Conservation (phyloP, 2,329 filamentous ascomycete genomes). For the Pseudogymnoascus sp. region DNA sequence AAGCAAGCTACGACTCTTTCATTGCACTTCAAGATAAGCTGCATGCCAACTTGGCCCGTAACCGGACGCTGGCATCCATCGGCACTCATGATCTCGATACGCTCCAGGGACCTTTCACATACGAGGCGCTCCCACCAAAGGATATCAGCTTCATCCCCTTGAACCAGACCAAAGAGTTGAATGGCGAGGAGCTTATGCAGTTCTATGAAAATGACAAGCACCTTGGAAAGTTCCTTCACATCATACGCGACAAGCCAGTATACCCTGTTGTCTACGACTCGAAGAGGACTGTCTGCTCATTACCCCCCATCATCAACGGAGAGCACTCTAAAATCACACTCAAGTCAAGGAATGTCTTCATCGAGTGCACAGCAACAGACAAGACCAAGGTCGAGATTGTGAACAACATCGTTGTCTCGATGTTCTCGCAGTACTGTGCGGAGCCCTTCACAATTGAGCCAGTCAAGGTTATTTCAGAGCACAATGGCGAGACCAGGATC, state of each 20-base stretch:
- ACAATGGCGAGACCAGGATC: constrained; percentile 76
- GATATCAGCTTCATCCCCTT: constrained; percentile 85
- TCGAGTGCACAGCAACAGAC: constrained; percentile 94
- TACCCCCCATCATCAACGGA: constrained; percentile 96
- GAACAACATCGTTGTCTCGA: constrained; percentile 88
- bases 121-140: constrained; percentile 85
- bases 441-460: constrained; percentile 92
- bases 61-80: constrained; percentile 91
- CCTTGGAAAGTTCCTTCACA: constrained; percentile 81
- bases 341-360: constrained; percentile 87
- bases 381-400: constrained; percentile 95
- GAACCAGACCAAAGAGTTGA: constrained; percentile 86
- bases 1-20: constrained; percentile 92
- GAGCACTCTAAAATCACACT: constrained; percentile 94
- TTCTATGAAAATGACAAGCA: constrained; percentile 96
- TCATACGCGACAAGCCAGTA: constrained; percentile 85
- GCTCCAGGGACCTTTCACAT: constrained; percentile 88
- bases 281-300: constrained; percentile 77
- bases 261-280: constrained; percentile 95
- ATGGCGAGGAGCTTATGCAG: constrained; percentile 78
- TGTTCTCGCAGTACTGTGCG: constrained; percentile 89
- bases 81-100: constrained; percentile 96
- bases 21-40: constrained; percentile 96
- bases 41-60: constrained; percentile 88
- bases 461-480: constrained; percentile 82